Base-by-base conservation (phyloP, 129 eudicot genomes). In the Lonicera japonica region DNA sequence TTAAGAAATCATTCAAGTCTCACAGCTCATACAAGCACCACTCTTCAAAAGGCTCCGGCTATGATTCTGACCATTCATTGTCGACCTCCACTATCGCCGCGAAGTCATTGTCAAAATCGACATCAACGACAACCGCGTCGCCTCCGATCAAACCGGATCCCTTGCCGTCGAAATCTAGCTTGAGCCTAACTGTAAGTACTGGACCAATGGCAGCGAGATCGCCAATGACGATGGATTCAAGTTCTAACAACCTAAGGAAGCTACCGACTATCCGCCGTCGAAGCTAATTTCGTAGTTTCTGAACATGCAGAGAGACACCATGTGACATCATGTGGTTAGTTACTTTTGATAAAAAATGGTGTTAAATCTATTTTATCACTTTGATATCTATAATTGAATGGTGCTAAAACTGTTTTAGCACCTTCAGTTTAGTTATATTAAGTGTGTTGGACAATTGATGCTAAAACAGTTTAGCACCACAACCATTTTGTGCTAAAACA, bases 201-300 rank as follows among this genome's bases (percentile, higher is more conserved):
- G 69, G 59, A 64, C 58, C 2, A 61, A 56, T 0, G 50, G 21
- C n/a, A 24, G 38, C 29, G 50, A 19, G 56, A 60, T 10, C 46
- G 11, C 58, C 74, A n/a, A n/a, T n/a, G 20, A n/a, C n/a, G 66
- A 56, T 25, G 43, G 5, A 38, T 38, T 38, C 10, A 38, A 38
- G 5, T 38, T 38, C 43, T 10, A 38, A 47, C 53, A 47, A 40
- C 10, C 12, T 8, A 14, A 15, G n/a, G 4, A 10, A 8, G 0
- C 53, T 5, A 47, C 53, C 4, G 4, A 83, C 19, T 79, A 79
- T 73, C 95, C 95, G 4, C 89, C 95, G 22, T 75, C 89, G 10
- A 59, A 69, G 71, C 70, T 86, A 25, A 82, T 82, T 1, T 77
- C 82, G n/a, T 70, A 79, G 56, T 86, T 86, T 65, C 46, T 79